Conservation (phyloP, 768 basidiomycete genomes). For the Tubosaeta sp. region DNA sequence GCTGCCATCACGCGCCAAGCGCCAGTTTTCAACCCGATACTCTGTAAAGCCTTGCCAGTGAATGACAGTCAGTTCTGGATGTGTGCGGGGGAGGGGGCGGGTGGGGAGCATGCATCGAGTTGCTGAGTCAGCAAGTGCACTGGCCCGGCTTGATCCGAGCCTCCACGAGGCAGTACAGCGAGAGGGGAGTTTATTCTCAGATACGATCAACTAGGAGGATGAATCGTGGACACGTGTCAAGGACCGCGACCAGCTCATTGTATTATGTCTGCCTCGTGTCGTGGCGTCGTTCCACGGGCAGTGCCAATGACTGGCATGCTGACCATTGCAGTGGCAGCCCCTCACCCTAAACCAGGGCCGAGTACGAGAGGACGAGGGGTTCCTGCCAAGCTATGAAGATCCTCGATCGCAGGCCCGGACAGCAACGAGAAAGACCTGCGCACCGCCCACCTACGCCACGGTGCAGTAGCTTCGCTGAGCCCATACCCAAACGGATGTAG, state of each 20-base stretch:
- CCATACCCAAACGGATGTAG: neutral
- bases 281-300: neutral
- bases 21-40: conserved; percentile 57
- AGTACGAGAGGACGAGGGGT: neutral
- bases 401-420: neutral
- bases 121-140: neutral
- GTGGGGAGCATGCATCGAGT: conserved; percentile 34
- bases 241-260: too few species aligned
- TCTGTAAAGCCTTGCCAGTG: conserved; percentile 48
- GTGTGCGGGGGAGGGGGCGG: conserved; percentile 34
- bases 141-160: neutral
- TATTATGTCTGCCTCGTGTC: neutral
- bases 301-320: neutral
- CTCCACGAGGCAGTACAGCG: too few species aligned
- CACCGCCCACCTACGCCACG: neutral
- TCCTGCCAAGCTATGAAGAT: neutral
- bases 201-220: neutral
- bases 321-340: neutral
- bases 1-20: conserved; percentile 39
- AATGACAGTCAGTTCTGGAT: conserved; percentile 52
- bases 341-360: neutral
- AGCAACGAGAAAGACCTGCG: neutral
- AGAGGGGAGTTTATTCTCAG: too few species aligned
- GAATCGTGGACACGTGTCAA: too few species aligned
- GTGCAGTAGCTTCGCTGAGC: neutral